phyloP scores from a whole-genome alignment of 129 eudicot genomes.

The Logfia minima region DNA sequence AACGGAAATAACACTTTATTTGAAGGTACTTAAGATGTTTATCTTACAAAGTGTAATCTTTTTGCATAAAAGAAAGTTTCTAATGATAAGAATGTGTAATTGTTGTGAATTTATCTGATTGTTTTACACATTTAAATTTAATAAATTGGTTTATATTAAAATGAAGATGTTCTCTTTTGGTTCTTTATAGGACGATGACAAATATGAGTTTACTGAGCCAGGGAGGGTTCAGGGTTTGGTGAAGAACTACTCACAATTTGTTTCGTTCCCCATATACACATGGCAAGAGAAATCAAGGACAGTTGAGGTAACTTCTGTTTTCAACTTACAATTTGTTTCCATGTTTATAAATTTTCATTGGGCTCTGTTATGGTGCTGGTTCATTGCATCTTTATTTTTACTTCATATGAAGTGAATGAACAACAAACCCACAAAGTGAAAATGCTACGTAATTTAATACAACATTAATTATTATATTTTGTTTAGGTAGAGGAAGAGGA shows the following conservation, averaged over 20 bases:
- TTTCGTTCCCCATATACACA: constrained; percentile 89
- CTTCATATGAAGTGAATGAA: neutral
- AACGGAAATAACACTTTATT: constrained; percentile 82
- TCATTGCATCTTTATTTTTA: too few relatives aligned
- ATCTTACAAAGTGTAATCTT: constrained; percentile 10
- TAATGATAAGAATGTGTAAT: neutral
- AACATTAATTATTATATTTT: neutral
- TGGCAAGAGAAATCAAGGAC: constrained; percentile 99
- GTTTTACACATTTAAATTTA: neutral
- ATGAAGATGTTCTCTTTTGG: neutral
- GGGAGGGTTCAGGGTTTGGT: constrained; percentile 75
- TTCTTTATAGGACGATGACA: constrained; percentile 81
- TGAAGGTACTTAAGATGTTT: constrained; percentile 47
- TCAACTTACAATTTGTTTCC: neutral
- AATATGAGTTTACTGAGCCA: constrained; percentile 91
- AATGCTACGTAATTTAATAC: neutral
- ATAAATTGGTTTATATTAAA: neutral
- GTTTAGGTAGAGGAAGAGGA: constrained; percentile 91
- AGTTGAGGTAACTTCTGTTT: constrained; percentile 59
- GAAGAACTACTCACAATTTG: constrained; percentile 91
- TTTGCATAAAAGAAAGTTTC: neutral
- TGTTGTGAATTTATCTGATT: neutral
- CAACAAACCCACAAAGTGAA: neutral
- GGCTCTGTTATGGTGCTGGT: neutral
- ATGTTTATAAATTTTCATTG: neutral